Evolutionary conservation across 768 basidiomycete genomes (phyloP), one percentile per base, ranked within the genome.

Genomic region (Russula emetica): DNA sequence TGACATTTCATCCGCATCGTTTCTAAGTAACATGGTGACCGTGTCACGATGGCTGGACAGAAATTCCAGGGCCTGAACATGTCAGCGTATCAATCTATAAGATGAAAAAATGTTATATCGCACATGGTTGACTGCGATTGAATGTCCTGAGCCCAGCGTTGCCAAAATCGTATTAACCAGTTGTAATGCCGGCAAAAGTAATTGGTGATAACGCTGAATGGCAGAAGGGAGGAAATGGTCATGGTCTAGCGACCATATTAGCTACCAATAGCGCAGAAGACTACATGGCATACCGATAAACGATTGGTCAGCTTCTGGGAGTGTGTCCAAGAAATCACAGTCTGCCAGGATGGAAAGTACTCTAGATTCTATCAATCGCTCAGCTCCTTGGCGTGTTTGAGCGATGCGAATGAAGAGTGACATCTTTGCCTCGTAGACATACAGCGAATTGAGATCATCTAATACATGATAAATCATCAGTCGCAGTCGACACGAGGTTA

Each of bases 361-460:
- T 60, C 90, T 89, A 1, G 85, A 82, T 62, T 94, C 92, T 6
- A 97, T 73, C 26, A 98, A 75, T 50, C 86, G 83, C 70, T 97
- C 94, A 2, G 94, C 93, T 2, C 95, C 96, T 62, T 80, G 77
- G 51, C 89, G 81, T 3, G 86, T 90, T 72, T 94, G 88, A 0
- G 92, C 85, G 76, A 97, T 84, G 34, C 92, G 83, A 30, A 89
- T 83, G 63, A 98, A 85, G 66, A 97, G 77, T 4, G 94, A 91
- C 84, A 96, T 87, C 75, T 96, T 96, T 16, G 94, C 85, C 72
- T 98, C 96, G 69, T 94, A 98, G 16, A 98, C 90, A 74, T 97
- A 98, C 45, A 95, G 78, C 0, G 92, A 80, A 70, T 96, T 95
- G 34, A 98, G 76, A 63, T 94, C 91, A 67, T 92, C 96, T 96